Evolutionary conservation across 202 grass and related monocot genomes (phyloP).

Genomic region (Zizania palustris): DNA sequence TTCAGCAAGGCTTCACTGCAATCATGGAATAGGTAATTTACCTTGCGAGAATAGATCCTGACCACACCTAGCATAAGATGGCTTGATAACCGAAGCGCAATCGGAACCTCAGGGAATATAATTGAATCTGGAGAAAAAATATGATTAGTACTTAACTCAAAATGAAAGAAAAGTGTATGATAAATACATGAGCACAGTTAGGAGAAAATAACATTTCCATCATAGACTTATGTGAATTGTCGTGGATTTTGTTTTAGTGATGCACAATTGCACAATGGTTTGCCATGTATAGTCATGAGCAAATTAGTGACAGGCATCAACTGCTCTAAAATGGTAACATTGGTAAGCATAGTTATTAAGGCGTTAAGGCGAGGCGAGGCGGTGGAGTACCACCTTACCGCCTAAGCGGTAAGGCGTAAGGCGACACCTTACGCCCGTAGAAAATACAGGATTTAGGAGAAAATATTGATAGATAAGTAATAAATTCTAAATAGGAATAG

Average conservation of each 20-base stretch:
- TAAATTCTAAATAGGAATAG: no score
- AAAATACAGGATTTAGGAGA: no score
- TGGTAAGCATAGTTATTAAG: no score
- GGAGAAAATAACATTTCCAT: background rate
- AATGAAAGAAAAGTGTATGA: conserved; percentile 1
- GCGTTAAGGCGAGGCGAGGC: no score
- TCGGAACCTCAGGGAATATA: conserved; percentile 95
- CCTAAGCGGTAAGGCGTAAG: no score
- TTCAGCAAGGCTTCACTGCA: conserved; percentile 97
- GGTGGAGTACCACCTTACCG: no score
- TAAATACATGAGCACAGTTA: conserved; percentile 20
- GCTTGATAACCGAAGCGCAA: conserved; percentile 95
- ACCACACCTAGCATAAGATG: conserved; percentile 98
- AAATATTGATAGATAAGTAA: no score
- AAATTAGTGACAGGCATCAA: background rate
- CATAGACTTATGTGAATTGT: conserved; percentile 11
- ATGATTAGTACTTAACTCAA: conserved; percentile 19
- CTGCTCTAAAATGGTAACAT: conserved; percentile 13
- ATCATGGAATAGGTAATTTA: conserved; percentile 99
- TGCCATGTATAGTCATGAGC: background rate
- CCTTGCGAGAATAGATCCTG: conserved; percentile 98
- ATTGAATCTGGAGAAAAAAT: conserved; percentile 86
- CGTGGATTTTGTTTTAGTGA: background rate
- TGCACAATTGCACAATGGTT: background rate
- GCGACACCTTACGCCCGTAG: no score